Evolutionary conservation across 108 stramenopile species (phyloP), one percentile per base, ranked within the genome.

Genomic region (Cyclostephanos invisitatus): DNA sequence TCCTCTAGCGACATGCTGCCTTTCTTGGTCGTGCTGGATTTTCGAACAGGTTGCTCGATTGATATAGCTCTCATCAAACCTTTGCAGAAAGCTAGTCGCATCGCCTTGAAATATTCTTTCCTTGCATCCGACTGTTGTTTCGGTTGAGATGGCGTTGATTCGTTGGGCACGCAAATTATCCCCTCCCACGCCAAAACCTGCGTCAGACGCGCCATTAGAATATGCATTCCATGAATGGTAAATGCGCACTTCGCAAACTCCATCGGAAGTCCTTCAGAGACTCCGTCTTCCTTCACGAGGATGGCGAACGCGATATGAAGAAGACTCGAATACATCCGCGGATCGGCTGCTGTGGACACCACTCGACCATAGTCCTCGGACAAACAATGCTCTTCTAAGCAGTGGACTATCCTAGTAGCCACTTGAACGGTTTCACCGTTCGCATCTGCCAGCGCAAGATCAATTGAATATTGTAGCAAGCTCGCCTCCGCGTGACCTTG

Each of bases 181-280:
- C 77, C 58, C 53, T 79, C 67, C 71, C 70, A 78, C 28, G 66
- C 35, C 35, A 68, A 66, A 0, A 75, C 72, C 68, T 74, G 87
- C 50, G 80, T 83, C 63, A 89, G 75, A 28, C 84, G 48, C 22
- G 83, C 81, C 85, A 91, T 80, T 3, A 91, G 79, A 67, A 85
- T 79, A 36, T 87, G 83, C 78, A 91, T 85, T 40, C 85, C 89
- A 47, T 81, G 64, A 17, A 85, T 68, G 51, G 83, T 71, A 53
- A 91, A 91, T 5, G 82, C 87, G 24, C 80, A 83, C 12, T 65
- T 72, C 32, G 70, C 53, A 48, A 53, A 50, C 69, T 83, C 76
- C 76, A 74, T 62, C 15, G 79, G 60, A 36, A 63, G 78, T 32
- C 73, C 24, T 17, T 29, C 25, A 1, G 35, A 72, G 54, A 66